phyloP scores from a whole-genome alignment of 495 filamentous ascomycete genomes.

The Xylaria scruposa region DNA sequence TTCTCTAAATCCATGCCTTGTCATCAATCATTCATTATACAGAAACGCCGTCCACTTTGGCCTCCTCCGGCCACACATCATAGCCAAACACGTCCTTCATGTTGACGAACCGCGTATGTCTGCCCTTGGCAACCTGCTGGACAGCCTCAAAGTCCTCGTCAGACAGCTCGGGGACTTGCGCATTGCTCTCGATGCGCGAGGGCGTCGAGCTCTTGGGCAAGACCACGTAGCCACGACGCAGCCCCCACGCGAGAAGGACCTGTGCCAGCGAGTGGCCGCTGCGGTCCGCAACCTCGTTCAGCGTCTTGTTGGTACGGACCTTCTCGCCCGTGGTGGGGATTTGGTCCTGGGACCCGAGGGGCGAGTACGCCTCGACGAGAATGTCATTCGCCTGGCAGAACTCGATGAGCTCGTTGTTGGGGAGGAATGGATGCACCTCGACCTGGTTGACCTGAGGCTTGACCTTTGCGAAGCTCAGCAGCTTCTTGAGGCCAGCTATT shows the following conservation, averaged over 20 bases:
- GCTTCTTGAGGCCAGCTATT: constrained; percentile 46
- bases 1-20: background rate
- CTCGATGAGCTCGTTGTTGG: constrained; percentile 59
- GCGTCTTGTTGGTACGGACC: constrained; percentile 46
- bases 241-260: constrained; percentile 57
- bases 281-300: constrained; percentile 50
- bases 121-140: constrained; percentile 51
- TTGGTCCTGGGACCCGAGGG: constrained; percentile 67
- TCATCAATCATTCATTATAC: constrained; percentile 14
- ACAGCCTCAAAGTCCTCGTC: constrained; percentile 52
- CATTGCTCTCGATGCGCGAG: constrained; percentile 65
- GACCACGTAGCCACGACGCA: constrained; percentile 51
- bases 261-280: constrained; percentile 51
- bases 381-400: constrained; percentile 65
- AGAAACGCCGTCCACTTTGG: constrained; percentile 54
- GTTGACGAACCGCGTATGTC: constrained; percentile 74
- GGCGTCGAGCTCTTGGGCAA: constrained; percentile 67
- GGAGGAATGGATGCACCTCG: constrained; percentile 59
- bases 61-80: constrained; percentile 57
- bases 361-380: constrained; percentile 72
- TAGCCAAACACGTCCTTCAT: constrained; percentile 74
- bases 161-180: constrained; percentile 49
- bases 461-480: constrained; percentile 51
- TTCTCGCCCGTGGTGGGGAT: constrained; percentile 54
- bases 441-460: constrained; percentile 58